Percentiles rank a stretch among this genome's conserved stretches.
phyloP scores from a whole-genome alignment of 352 stramenopile genomes.

The Salisapilia sapeloensis region DNA sequence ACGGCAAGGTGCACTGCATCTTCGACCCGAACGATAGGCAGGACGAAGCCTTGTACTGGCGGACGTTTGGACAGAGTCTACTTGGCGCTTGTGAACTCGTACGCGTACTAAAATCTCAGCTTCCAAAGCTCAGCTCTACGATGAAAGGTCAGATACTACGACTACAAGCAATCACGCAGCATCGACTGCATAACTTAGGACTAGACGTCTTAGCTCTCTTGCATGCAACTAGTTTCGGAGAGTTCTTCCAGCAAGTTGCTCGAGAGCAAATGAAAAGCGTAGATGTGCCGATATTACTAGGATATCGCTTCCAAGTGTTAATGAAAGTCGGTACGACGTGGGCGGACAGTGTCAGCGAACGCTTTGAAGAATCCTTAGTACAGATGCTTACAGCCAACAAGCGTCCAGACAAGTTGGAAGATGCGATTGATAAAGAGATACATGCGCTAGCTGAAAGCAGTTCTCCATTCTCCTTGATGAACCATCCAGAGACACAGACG shows the following conservation, averaged over 20 bases:
- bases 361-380: too few species aligned
- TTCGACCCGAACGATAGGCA: constrained; percentile 14
- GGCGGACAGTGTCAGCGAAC: constrained; percentile 4
- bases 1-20: constrained; percentile 32
- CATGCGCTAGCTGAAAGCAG: too few species aligned
- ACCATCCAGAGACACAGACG: too few species aligned
- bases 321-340: neutral
- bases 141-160: constrained; percentile 34
- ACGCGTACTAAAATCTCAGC: constrained; percentile 30
- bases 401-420: too few species aligned
- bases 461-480: too few species aligned
- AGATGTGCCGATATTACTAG: constrained; percentile 20
- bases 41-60: constrained; percentile 39
- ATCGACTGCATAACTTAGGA: constrained; percentile 31
- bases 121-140: constrained; percentile 22
- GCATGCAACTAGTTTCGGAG: constrained; percentile 33
- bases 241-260: constrained; percentile 27
- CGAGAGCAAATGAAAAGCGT: constrained; percentile 8
- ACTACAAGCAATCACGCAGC: constrained; percentile 26
- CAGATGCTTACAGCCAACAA: too few species aligned
- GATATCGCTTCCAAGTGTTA: constrained; percentile 16
- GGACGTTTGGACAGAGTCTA: constrained; percentile 46
- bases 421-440: too few species aligned
- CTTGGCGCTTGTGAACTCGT: constrained; percentile 47
- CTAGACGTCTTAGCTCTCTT: constrained; percentile 29